Base-by-base conservation (phyloP, 805 yeast genomes). In the Nakazawaea peltata region DNA sequence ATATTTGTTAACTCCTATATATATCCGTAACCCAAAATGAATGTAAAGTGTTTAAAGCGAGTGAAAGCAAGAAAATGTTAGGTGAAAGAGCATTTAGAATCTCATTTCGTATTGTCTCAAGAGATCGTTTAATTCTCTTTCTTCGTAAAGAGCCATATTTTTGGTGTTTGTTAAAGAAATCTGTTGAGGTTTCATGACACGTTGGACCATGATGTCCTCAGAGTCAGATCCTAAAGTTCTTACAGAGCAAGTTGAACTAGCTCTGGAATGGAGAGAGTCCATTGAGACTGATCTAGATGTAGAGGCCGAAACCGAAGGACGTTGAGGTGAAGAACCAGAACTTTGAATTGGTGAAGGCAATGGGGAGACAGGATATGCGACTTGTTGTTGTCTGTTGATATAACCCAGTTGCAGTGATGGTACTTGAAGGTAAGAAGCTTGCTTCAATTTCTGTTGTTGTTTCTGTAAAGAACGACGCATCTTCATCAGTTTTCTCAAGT, bases 401-500 rank as follows among this genome's bases (percentile, higher is more conserved):
- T 14, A 19, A 14, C 19, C 13, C 23, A 24, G 16, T 24, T 25
- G 34, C 13, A 9, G 12, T 14, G 33, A 18, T 15, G 11, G 19
- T 24, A 22, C 14, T 18, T 6, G 16, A 7, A 17, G 24, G 6
- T 28, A 29, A 17, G 23, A 30, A 3, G 14, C 9, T 25, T 36
- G 31, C 13, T 36, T 30, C 15, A 8, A 5, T 28, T 19, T 28
- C 14, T 10, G 34, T 16, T 36, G 34, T 31, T 37, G 36, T 29
- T 30, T 32, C 30, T 33, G 34, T 16, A 37, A 26, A 19, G 27
- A 49, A 32, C 48, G 49, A 44, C 61, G 50, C 21, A 57, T 44
- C 40, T 48, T 51, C 17, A 51, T 45, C 40, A 54, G 54, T 41
- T 45, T 56, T 39, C 46, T 54, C 38, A 59, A 42, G 30, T 57